Base-by-base conservation (phyloP, 1,139 yeast species). In the Hyphopichia wangnamkhiaoensis region DNA sequence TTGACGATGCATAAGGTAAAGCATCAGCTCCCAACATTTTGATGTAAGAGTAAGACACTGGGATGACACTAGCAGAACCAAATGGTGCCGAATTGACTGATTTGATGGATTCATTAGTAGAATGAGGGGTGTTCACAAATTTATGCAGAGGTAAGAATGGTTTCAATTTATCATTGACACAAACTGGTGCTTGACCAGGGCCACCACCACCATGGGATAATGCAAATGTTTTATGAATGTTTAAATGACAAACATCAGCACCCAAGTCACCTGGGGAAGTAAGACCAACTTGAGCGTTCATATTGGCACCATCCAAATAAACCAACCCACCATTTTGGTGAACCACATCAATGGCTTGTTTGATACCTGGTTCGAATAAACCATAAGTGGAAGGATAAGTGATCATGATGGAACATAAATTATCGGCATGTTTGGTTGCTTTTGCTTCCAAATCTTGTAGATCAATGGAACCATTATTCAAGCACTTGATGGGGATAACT, bases 191-290 rank as follows among this genome's bases (percentile, higher is more conserved):
- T 59, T 91, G 95, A 55, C 98, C 98, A 33, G 98, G 98, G 36
- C 98, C 98, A 61, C 98, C 98, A 58, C 98, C 98, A 56, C 98
- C 98, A 61, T 93, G 98, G 45, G 96, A 95, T 59, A 93, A 90
- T 36, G 98, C 93, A 72, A 93, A 93, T 1, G 98, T 93, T 71
- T 93, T 93, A 74, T 93, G 98, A 59, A 93, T 75, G 62, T 93
- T 93, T 69, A 93, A 77, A 59, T 93, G 98, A 66, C 98, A 93
- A 34, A 93, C 98, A 66, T 93, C 98, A n/a, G 98, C 98, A 39
- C 97, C 98, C 54, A 93, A 74, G 59, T 90, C 97, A 43, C 98
- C 98, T 13, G 98, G 98, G 10, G 96, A 87, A 0, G 98, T 93
- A 47, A 93, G 75, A 20, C 98, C 98, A 39, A 93, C 96, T 66